phyloP scores from a whole-genome alignment of 2,329 filamentous ascomycete genomes.

The Calonectria fujianensis region DNA sequence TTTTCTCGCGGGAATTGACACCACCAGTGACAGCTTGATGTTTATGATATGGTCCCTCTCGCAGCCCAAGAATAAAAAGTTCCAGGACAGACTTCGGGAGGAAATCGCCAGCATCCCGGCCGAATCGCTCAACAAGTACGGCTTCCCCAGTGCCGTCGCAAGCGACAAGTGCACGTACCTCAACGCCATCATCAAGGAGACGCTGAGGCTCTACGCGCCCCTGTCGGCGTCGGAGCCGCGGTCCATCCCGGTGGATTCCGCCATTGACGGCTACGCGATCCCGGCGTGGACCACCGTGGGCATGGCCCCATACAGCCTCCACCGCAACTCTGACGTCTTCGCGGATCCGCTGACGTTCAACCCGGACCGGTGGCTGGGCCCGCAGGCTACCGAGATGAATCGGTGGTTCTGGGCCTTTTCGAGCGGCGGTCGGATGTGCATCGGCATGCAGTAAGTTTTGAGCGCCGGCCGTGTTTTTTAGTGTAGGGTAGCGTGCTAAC shows the following conservation, averaged over 20 bases:
- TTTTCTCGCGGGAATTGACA: slow-evolving; percentile 72
- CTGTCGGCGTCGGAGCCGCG: slow-evolving; percentile 71
- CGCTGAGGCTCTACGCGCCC: slow-evolving; percentile 69
- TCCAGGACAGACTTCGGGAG: slow-evolving; percentile 66
- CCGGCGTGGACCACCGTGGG: slow-evolving; percentile 53
- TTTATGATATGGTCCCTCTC: slow-evolving; percentile 71
- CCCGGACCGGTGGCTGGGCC: slow-evolving; percentile 54
- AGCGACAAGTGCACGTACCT: slow-evolving; percentile 65
- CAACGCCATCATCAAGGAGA: slow-evolving; percentile 71
- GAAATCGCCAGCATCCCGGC: slow-evolving; percentile 62
- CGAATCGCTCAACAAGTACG: slow-evolving; percentile 45
- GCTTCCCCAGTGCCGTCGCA: slow-evolving; percentile 58
- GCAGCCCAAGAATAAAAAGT: slow-evolving; percentile 61
- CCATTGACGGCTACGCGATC: slow-evolving; percentile 51
- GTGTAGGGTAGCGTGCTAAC: neutral
- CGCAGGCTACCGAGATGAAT: slow-evolving; percentile 44
- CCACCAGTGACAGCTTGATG: slow-evolving; percentile 71
- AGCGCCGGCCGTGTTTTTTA: too few relatives aligned
- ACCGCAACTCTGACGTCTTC: slow-evolving; percentile 53
- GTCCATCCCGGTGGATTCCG: slow-evolving; percentile 49
- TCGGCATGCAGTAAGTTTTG: slow-evolving; percentile 52
- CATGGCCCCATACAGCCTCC: slow-evolving; percentile 54
- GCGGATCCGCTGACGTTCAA: slow-evolving; percentile 51
- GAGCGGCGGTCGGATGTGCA: slow-evolving; percentile 51
- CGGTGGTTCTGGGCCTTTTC: slow-evolving; percentile 54